These are phyloP conservation scores for Rhodotorula glutinis DNA, from an alignment of 1,284 basidiomycete genomes.

Conservation along the genomic window DNA sequence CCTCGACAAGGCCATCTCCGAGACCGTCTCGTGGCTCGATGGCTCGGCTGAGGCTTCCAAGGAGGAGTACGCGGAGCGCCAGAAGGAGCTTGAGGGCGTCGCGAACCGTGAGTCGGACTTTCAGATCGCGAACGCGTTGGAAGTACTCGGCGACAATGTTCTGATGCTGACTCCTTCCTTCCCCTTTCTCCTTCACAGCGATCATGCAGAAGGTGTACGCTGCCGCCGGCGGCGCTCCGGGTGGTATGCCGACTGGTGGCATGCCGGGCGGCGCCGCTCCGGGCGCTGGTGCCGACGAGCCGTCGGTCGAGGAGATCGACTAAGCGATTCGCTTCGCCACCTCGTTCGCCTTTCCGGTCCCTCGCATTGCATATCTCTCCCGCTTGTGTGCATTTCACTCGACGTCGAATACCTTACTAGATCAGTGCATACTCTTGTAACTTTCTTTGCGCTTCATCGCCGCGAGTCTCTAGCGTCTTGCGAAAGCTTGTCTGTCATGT, in stretches of 20 bases:
- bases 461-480: too few species aligned
- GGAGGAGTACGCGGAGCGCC: slow-evolving; percentile 92
- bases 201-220: slow-evolving; percentile 86
- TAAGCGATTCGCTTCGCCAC: not conserved
- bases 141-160: too few species aligned
- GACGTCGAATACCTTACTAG: too few species aligned
- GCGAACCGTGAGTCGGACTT: slow-evolving; percentile 57
- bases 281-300: slow-evolving; percentile 69
- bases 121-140: too few species aligned
- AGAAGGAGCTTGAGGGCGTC: slow-evolving; percentile 89
- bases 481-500: too few species aligned
- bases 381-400: too few species aligned
- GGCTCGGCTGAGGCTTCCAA: slow-evolving; percentile 82
- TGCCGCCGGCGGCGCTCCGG: slow-evolving; percentile 53
- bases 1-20: slow-evolving; percentile 77
- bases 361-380: not conserved
- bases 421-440: too few species aligned
- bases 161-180: too few species aligned
- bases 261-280: slow-evolving; percentile 45
- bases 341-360: not conserved
- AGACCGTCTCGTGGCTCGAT: slow-evolving; percentile 82
- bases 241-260: slow-evolving; percentile 44
- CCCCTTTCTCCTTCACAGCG: not conserved
- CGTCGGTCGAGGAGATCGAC: slow-evolving; percentile 81
- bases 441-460: too few species aligned